Evolutionary conservation across 106 monocot species (phyloP), one percentile per base, ranked within the genome.

Genomic region (Allium cepa): DNA sequence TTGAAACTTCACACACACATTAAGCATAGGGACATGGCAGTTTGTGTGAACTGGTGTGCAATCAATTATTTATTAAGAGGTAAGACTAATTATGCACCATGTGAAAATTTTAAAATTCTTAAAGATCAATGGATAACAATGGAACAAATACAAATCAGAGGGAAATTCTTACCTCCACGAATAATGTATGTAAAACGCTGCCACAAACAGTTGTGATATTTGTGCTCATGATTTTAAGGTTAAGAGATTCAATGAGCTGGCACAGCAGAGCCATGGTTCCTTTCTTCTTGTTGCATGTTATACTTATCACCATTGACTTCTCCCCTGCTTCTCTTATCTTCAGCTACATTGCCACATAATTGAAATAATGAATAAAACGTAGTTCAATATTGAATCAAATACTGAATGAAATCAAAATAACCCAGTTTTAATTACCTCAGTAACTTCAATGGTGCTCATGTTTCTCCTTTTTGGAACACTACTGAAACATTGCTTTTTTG

Each of bases 141-240:
- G 13, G 10, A 11, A 55, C 53, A 15, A 55, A 15, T 15, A 55
- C 15, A 15, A 55, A 55, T 2, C 13, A 55, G 53, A 3, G 53
- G 53, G 15, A 15, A 55, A 15, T 12, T 10, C n/a, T 13, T 72
- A 94, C 94, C 94, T 94, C 91, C 56, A 96, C 77, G 57, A 86
- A 86, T 46, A 96, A 57, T 8, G 95, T 88, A 69, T 91, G 88
- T 9, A 88, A 50, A 16, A 91, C 79, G 18, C 69, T 88, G 0
- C 82, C 88, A 49, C 81, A 78, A 56, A 88, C 53, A 27, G 88
- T 66, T 46, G 91, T 86, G 75, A 96, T 84, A 74, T 77, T 96
- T 47, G 91, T 84, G 3, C 75, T 71, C 59, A 91, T 66, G 51
- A 84, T 78, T n/a, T 75, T 79, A 68, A 96, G 79, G 57, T 79